Evolutionary conservation across 1,139 yeast species (phyloP).

Genomic region (Lodderomyces elongisporus): DNA sequence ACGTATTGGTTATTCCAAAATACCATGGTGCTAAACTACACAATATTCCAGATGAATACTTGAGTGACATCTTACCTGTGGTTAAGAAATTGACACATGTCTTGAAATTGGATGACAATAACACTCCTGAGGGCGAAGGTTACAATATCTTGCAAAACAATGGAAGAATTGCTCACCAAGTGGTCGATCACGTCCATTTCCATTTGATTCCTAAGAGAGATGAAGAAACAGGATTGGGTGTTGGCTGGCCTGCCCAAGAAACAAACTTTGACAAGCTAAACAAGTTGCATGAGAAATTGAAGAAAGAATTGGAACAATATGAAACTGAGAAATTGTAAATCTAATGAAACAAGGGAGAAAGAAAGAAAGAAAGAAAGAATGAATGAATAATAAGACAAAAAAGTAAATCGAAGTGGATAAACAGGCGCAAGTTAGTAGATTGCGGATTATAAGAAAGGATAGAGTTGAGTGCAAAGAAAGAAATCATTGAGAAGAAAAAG

Average conservation of each 20-base stretch:
- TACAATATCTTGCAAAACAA: constrained; percentile 90
- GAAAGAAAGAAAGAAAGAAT: neutral
- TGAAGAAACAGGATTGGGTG: constrained; percentile 63
- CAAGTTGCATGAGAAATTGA: constrained; percentile 57
- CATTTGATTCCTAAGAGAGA: constrained; percentile 89
- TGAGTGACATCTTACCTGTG: constrained; percentile 78
- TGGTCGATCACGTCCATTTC: constrained; percentile 92
- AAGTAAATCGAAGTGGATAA: neutral
- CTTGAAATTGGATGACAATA: constrained; percentile 53
- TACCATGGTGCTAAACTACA: constrained; percentile 89
- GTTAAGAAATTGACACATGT: constrained; percentile 80
- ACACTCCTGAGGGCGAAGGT: constrained; percentile 59
- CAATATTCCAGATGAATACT: constrained; percentile 84
- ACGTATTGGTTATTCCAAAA: constrained; percentile 84
- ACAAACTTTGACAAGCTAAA: constrained; percentile 70
- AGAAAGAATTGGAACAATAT: constrained; percentile 44
- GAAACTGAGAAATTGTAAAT: constrained; percentile 21
- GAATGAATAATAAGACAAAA: too few relatives aligned
- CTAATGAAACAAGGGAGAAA: neutral
- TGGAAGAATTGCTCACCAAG: constrained; percentile 90
- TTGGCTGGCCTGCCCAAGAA: constrained; percentile 89
- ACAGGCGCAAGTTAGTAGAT: too few relatives aligned
- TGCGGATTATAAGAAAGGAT: too few relatives aligned
- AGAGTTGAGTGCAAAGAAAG: too few relatives aligned
- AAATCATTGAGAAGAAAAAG: too few relatives aligned